Evolutionary conservation across 352 stramenopile species (phyloP), one percentile per base, ranked within the genome.

Genomic region (Pythium chondricola): DNA sequence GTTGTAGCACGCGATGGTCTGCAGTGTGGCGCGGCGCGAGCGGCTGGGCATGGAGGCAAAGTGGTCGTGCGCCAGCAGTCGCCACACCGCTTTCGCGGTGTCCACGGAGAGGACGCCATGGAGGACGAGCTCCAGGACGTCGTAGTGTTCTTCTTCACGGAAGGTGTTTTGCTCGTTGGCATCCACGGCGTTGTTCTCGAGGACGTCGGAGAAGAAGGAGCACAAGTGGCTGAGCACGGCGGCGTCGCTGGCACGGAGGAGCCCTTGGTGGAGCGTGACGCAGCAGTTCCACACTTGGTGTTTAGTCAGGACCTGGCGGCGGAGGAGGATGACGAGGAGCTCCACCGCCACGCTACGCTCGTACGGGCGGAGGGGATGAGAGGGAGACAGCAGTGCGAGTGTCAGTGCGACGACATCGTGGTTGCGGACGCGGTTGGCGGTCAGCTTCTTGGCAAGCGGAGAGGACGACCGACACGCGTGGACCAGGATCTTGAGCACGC

Each of bases 401-500:
- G 84, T n/a, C 38, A 83, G 60, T 1, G 57, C 61, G 33, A 83
- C 67, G 27, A 87, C 55, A 21, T 85, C 70, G 2, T 57, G 58
- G 41, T 63, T 59, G 22, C 63, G 61, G 0, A 56, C 20, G 8
- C 62, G 47, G 5, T 44, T 65, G 11, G 58, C 65, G 47, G 56
- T 53, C 26, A 91, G 56, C 43, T 88, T 88, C 29, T 67, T 72
- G 6, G 75, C 86, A 4, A 88, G 47, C 22, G 67, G 63, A 4
- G 72, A 71, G n/a, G 81, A 92, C 8, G 75, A 76, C 4, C 77
- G 66, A 48, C 69, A 85, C 18, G 61, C 58, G 32, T 93, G 77
- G 18, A 83, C 40, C 5, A 93, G 52, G 13, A 93, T 80, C 43
- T 89, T 89, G 27, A 93, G 43, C 14, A 88, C 75, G 27, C 78